Conservation (phyloP, 1,284 basidiomycete species). For the Phellopilus nigrolimitatus region DNA sequence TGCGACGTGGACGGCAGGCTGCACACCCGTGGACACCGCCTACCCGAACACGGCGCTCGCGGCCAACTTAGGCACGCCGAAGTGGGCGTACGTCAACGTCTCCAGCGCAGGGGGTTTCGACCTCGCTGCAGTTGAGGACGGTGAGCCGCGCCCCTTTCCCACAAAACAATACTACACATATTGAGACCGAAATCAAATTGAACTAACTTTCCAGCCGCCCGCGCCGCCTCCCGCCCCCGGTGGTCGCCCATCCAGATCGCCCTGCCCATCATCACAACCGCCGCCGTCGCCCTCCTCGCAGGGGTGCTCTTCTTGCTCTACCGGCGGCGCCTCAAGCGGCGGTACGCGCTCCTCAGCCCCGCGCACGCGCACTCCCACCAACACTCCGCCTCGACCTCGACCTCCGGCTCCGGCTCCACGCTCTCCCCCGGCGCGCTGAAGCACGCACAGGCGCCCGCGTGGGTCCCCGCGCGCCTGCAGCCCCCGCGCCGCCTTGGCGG, state of each 20-base stretch:
- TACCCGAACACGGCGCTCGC: constrained; percentile 6
- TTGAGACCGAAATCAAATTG: background rate
- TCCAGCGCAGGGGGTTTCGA: constrained; percentile 7
- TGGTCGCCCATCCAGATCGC: constrained; percentile 17
- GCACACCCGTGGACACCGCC: background rate
- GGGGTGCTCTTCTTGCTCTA: constrained; percentile 10
- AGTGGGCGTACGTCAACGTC: constrained; percentile 16
- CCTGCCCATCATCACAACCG: constrained; percentile 10
- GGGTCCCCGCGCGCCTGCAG: constrained; percentile 16
- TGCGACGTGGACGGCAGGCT: constrained; percentile 4
- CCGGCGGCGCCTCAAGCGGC: constrained; percentile 13
- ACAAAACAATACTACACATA: background rate
- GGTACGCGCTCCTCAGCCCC: constrained; percentile 2
- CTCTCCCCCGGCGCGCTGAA: background rate
- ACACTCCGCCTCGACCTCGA: background rate
- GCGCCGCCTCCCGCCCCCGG: background rate
- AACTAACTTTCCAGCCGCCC: constrained; percentile 5
- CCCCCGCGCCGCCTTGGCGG: constrained; percentile 15
- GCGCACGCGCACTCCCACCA: background rate
- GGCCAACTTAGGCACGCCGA: constrained; percentile 3
- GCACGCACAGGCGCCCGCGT: constrained; percentile 6
- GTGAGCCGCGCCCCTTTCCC: background rate
- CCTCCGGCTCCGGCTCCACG: background rate
- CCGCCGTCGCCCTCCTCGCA: constrained; percentile 9
- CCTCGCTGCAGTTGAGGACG: constrained; percentile 4